phyloP scores from a whole-genome alignment of 441 rosid genomes.

The Syzygium syzygioides region DNA sequence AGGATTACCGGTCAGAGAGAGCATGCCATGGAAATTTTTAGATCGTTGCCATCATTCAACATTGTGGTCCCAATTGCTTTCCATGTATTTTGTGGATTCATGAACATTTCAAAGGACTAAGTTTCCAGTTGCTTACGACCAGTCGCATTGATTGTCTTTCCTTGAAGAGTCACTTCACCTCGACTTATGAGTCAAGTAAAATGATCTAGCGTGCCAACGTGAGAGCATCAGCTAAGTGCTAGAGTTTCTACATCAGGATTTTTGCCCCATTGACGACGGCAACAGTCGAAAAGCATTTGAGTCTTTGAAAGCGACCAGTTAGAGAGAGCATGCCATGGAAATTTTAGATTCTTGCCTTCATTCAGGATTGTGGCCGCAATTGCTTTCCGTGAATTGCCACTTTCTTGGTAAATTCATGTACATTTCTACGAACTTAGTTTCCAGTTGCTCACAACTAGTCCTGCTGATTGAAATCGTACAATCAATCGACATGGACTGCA shows the following conservation, averaged over 20 bases:
- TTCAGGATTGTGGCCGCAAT: neutral
- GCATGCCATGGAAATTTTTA: too few relatives aligned
- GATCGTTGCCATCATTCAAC: too few relatives aligned
- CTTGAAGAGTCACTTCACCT: neutral
- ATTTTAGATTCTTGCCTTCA: neutral
- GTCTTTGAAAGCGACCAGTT: neutral
- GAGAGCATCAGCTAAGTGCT: too few relatives aligned
- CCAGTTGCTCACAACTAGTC: neutral
- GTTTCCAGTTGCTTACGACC: too few relatives aligned
- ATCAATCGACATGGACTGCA: neutral
- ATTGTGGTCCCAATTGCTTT: too few relatives aligned
- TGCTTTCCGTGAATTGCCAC: neutral
- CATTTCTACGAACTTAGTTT: neutral
- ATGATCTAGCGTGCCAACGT: too few relatives aligned
- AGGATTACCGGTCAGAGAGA: too few relatives aligned
- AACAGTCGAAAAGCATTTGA: neutral
- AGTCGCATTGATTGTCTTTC: too few relatives aligned
- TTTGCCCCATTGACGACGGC: too few relatives aligned
- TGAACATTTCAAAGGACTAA: too few relatives aligned
- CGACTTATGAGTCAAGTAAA: neutral
- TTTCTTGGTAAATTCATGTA: neutral
- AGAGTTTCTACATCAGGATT: too few relatives aligned
- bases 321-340: neutral
- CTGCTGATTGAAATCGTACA: neutral
- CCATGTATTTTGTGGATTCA: too few relatives aligned